A percentile compares a stretch with the other conserved stretches of the same genome.
These are phyloP conservation scores for Xylaria multiplex DNA, from an alignment of 2,329 filamentous ascomycete species.

Conservation along the genomic window DNA sequence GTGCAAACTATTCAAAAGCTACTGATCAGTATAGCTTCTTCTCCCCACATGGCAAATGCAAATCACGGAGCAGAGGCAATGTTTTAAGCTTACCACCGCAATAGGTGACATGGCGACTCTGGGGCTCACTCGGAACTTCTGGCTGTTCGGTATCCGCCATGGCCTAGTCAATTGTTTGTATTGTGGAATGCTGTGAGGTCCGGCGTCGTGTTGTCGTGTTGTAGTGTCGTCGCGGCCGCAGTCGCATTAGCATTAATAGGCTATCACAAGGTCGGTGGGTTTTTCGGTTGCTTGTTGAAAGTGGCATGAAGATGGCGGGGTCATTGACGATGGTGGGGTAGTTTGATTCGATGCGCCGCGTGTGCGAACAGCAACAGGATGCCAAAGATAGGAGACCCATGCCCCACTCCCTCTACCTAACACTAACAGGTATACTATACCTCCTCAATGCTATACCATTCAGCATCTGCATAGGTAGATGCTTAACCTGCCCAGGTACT, in stretches of 20 bases:
- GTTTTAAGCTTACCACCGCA: slow-evolving; percentile 63
- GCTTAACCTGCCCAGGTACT: background rate
- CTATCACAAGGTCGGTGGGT: slow-evolving; percentile 15
- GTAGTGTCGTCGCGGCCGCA: slow-evolving; percentile 13
- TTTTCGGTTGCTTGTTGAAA: slow-evolving; percentile 26
- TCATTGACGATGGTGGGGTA: slow-evolving; percentile 40
- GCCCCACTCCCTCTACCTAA: slow-evolving; percentile 6
- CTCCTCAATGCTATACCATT: too few species aligned
- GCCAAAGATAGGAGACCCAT: background rate
- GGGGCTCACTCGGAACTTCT: slow-evolving; percentile 58
- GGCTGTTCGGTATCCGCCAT: slow-evolving; percentile 66
- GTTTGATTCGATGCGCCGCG: slow-evolving; percentile 12
- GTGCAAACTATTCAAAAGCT: slow-evolving; percentile 63
- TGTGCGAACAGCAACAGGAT: slow-evolving; percentile 6
- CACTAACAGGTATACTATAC: too few species aligned
- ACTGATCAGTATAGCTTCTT: slow-evolving; percentile 28
- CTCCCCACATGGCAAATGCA: slow-evolving; percentile 14
- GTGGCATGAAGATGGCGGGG: slow-evolving; percentile 38
- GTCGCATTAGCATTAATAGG: slow-evolving; percentile 20
- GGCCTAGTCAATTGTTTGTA: slow-evolving; percentile 30
- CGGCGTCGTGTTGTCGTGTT: background rate
- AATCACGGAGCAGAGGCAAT: slow-evolving; percentile 13
- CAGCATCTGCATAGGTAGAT: background rate
- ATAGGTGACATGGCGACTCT: slow-evolving; percentile 64
- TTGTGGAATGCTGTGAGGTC: slow-evolving; percentile 2